These are phyloP conservation scores for Dactylellina parvicollis DNA, from an alignment of 2,329 filamentous ascomycete genomes.

Conservation along the genomic window DNA sequence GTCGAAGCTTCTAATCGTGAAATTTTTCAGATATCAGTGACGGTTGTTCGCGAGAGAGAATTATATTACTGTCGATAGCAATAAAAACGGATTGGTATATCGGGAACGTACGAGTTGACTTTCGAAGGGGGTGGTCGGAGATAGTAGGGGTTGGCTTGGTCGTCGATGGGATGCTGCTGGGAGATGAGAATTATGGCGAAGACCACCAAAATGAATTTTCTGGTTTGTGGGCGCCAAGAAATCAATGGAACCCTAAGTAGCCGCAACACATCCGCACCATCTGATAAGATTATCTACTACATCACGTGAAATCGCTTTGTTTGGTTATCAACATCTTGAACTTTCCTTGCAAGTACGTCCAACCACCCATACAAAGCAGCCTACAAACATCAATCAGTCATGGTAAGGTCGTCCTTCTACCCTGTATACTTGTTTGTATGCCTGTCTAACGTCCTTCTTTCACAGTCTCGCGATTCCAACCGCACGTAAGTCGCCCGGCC, in stretches of 20 bases:
- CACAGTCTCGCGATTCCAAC: constrained; percentile 50
- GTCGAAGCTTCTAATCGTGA: constrained; percentile 45
- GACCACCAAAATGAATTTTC: constrained; percentile 43
- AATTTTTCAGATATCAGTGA: constrained; percentile 11
- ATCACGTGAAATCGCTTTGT: constrained; percentile 43
- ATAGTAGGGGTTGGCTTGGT: constrained; percentile 23
- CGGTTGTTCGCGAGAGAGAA: constrained; percentile 10
- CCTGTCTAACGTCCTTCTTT: neutral
- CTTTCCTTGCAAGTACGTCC: neutral
- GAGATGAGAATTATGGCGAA: constrained; percentile 36
- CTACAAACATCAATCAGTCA: neutral
- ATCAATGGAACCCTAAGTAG: constrained; percentile 46
- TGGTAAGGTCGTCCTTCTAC: constrained; percentile 37
- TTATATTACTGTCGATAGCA: neutral
- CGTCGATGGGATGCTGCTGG: constrained; percentile 39
- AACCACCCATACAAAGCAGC: neutral
- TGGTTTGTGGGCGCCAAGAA: constrained; percentile 54
- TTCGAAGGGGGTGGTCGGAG: constrained; percentile 27
- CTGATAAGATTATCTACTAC: neutral
- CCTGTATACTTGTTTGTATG: neutral
- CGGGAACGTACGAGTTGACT: constrained; percentile 43
- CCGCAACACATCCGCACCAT: constrained; percentile 8
- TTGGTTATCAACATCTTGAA: constrained; percentile 2
- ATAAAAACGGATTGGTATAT: neutral
- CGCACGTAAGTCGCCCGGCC: constrained; percentile 32